phyloP scores from a whole-genome alignment of 768 basidiomycete genomes.

The Chlorophyllum brunneum region DNA sequence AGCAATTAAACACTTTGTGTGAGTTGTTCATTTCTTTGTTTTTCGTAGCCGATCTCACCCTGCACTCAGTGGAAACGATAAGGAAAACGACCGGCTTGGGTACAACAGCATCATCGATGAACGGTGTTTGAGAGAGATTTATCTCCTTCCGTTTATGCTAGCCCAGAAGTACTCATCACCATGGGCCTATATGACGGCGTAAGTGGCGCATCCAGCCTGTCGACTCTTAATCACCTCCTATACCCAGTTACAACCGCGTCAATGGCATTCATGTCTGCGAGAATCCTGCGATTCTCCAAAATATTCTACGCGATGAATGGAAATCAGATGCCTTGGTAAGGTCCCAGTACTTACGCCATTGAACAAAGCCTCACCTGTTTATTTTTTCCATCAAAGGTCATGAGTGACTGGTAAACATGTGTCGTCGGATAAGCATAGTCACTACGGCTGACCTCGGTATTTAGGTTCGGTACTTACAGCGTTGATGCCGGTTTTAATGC shows the following conservation, averaged over 20 bases:
- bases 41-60: neutral
- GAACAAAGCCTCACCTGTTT: neutral
- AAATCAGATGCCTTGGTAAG: slow-evolving; percentile 57
- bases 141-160: slow-evolving; percentile 74
- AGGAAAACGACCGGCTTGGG: slow-evolving; percentile 70
- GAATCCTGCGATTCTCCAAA: slow-evolving; percentile 51
- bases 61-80: slow-evolving; percentile 62
- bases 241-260: slow-evolving; percentile 62
- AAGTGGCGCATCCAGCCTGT: slow-evolving; percentile 22
- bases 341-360: neutral
- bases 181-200: slow-evolving; percentile 73
- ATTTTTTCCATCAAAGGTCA: slow-evolving; percentile 35
- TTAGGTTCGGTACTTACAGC: slow-evolving; percentile 69
- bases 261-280: slow-evolving; percentile 75
- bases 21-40: slow-evolving; percentile 15
- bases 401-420: slow-evolving; percentile 74
- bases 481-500: slow-evolving; percentile 64
- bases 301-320: slow-evolving; percentile 70
- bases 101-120: slow-evolving; percentile 65
- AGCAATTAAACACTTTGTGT: slow-evolving; percentile 83
- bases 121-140: slow-evolving; percentile 69
- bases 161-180: slow-evolving; percentile 63
- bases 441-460: too few relatives aligned
- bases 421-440: too few relatives aligned
- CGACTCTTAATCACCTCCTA: neutral